phyloP scores from a whole-genome alignment of 176 grass and related monocot genomes.

The Oryza longistaminata region DNA sequence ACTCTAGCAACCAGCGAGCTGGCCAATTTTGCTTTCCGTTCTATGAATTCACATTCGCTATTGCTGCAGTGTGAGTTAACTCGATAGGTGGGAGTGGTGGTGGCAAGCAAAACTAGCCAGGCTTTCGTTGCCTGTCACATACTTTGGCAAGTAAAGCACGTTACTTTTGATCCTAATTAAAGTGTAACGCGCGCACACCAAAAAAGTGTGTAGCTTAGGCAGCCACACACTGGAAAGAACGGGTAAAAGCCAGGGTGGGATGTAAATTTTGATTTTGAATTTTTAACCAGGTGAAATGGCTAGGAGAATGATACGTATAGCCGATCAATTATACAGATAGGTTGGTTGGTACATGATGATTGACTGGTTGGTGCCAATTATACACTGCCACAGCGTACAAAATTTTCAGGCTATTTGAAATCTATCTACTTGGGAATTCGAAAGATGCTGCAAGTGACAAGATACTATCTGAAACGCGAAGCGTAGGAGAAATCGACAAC shows the following conservation, averaged over 20 bases:
- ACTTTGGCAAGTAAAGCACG: not conserved
- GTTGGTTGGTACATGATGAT: not conserved
- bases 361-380: not conserved
- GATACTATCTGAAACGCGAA: too few relatives aligned
- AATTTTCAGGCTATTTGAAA: not conserved
- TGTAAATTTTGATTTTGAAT: not conserved
- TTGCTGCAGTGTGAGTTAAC: not conserved
- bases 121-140: not conserved
- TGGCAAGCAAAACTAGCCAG: not conserved
- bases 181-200: not conserved
- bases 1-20: not conserved
- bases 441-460: not conserved
- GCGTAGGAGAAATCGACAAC: too few relatives aligned
- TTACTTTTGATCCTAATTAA: not conserved
- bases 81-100: not conserved
- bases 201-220: not conserved
- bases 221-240: not conserved
- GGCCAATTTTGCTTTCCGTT: not conserved
- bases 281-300: not conserved
- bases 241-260: not conserved
- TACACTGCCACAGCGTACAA: not conserved
- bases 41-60: not conserved
- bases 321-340: not conserved
- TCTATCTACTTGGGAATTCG: not conserved
- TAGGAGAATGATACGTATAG: not conserved